These are phyloP conservation scores for Candida tibetensis DNA, from an alignment of 805 yeast species.

Conservation along the genomic window DNA sequence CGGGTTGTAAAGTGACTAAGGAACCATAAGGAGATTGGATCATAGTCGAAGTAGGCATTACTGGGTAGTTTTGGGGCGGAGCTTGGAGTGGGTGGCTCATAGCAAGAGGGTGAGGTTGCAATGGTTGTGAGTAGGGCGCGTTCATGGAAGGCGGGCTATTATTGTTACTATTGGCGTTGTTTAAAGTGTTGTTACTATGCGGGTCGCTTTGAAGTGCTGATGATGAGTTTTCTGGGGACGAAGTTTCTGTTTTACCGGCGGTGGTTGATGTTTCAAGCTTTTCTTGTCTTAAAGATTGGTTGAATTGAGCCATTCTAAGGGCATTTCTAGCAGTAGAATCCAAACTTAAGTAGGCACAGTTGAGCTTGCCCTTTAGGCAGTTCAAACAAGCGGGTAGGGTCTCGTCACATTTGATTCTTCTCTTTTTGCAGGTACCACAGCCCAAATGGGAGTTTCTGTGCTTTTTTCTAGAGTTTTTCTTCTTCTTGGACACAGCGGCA, in stretches of 20 bases:
- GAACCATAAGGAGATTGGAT: conserved; percentile 8
- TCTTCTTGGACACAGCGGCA: conserved; percentile 23
- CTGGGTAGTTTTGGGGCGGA: conserved; percentile 1
- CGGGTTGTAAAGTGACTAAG: conserved; percentile 12
- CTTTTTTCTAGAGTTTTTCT: conserved; percentile 50
- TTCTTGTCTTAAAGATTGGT: conserved; percentile 33
- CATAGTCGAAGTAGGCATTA: conserved; percentile 2
- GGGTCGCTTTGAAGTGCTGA: conserved; percentile 1
- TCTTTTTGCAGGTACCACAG: conserved; percentile 64
- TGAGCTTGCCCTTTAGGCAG: conserved; percentile 47
- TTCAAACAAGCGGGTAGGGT: conserved; percentile 56
- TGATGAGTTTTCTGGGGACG: conserved; percentile 3
- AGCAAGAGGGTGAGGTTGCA: not conserved
- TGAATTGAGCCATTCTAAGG: conserved; percentile 47
- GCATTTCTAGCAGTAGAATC: conserved; percentile 51
- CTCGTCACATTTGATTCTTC: conserved; percentile 67
- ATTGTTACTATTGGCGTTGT: not conserved
- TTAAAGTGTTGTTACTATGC: not conserved
- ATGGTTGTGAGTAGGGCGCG: not conserved
- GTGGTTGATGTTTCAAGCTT: conserved; percentile 9
- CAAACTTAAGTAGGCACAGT: conserved; percentile 48
- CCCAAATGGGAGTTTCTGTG: conserved; percentile 73
- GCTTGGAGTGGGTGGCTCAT: not conserved
- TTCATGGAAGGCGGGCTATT: not conserved
- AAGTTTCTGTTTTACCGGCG: conserved; percentile 1